Evolutionary conservation across 164 flowering plant species (phyloP).

Genomic region (Cinnamomum chago): DNA sequence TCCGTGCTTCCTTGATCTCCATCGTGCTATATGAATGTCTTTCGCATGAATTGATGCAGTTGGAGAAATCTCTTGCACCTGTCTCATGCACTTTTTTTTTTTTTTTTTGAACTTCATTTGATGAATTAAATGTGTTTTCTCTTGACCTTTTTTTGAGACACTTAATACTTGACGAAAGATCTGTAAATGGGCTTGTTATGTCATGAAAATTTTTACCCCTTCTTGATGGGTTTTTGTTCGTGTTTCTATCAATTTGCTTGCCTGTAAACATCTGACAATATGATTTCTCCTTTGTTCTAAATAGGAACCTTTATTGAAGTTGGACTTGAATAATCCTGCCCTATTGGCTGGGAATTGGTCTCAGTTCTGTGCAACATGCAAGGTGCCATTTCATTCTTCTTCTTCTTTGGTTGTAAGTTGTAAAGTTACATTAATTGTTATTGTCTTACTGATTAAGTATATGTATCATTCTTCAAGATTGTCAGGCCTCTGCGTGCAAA

Average conservation of each 20-base stretch:
- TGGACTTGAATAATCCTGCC: conserved; percentile 78
- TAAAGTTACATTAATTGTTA: background rate
- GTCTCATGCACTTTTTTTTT: too few relatives aligned
- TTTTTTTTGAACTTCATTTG: too few relatives aligned
- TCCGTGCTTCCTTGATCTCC: too few relatives aligned
- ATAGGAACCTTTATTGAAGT: conserved; percentile 87
- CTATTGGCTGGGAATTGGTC: conserved; percentile 97
- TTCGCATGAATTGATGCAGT: too few relatives aligned
- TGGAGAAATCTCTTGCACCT: too few relatives aligned
- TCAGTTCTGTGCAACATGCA: conserved; percentile 97
- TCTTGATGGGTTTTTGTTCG: background rate
- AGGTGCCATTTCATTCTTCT: conserved; percentile 36
- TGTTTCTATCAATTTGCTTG: background rate
- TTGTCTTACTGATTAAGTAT: background rate
- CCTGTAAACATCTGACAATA: background rate
- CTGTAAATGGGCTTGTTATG: background rate
- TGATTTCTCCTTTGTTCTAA: conserved; percentile 2
- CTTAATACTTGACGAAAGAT: background rate
- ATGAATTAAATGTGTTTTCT: too few relatives aligned
- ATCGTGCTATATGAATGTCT: too few relatives aligned
- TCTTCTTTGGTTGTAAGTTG: background rate
- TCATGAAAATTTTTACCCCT: background rate
- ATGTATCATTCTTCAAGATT: conserved; percentile 42
- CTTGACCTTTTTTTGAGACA: too few relatives aligned
- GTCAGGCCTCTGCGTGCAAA: conserved; percentile 96